These are phyloP conservation scores for Gossypium rotundifolium DNA, from an alignment of 345 rosid species.

Conservation along the genomic window DNA sequence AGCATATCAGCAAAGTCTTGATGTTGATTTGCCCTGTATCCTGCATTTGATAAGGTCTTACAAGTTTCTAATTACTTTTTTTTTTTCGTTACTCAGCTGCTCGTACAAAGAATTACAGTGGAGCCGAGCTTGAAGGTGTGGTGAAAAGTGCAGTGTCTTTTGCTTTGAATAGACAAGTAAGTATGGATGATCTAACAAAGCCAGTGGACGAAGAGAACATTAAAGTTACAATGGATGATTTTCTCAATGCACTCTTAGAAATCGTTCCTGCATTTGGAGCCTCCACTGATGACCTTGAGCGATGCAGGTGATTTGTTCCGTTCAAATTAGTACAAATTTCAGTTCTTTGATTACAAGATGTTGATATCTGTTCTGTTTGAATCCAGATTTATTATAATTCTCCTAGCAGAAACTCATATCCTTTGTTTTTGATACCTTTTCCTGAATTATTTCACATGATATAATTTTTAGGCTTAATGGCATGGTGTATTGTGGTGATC, in stretches of 20 bases:
- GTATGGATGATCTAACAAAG: constrained; percentile 95
- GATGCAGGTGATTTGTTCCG: constrained; percentile 62
- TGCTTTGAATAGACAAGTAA: constrained; percentile 90
- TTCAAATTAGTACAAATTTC: not conserved
- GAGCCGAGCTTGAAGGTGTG: constrained; percentile 99
- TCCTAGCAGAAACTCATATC: not conserved
- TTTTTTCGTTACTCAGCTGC: constrained; percentile 51
- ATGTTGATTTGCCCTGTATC: not conserved
- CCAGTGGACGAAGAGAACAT: constrained; percentile 95
- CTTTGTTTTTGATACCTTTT: constrained; percentile 3
- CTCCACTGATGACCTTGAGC: constrained; percentile 94
- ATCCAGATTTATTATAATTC: not conserved
- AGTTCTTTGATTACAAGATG: not conserved
- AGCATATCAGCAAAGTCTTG: not conserved
- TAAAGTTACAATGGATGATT: constrained; percentile 92
- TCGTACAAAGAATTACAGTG: constrained; percentile 93
- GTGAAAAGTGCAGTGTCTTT: constrained; percentile 97
- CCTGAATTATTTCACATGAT: constrained; percentile 13
- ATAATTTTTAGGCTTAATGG: constrained; percentile 64
- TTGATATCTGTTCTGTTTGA: not conserved
- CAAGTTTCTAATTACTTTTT: not conserved
- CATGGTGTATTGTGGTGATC: constrained; percentile 82
- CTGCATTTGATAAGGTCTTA: not conserved
- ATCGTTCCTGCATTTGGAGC: constrained; percentile 95
- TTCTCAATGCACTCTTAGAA: constrained; percentile 70